These are phyloP conservation scores for Blastomyces parvus DNA, from an alignment of 2,329 filamentous ascomycete genomes.

Conservation along the genomic window DNA sequence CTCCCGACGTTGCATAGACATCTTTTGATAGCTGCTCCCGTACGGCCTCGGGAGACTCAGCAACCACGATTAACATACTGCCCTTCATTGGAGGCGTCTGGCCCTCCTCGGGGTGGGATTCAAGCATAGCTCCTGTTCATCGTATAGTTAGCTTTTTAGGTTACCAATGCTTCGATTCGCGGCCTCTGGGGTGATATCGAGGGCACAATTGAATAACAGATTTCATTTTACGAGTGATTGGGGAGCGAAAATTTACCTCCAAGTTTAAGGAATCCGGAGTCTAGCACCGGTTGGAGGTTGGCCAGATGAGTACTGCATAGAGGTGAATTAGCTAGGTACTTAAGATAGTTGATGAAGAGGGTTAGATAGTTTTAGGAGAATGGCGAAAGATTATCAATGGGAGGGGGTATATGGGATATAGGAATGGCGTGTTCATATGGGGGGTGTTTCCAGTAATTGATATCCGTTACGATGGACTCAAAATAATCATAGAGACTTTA, in stretches of 20 bases:
- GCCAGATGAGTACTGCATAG: conserved; percentile 45
- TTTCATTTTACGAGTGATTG: background rate
- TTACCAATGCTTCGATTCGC: background rate
- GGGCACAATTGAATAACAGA: background rate
- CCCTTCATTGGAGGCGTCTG: conserved; percentile 59
- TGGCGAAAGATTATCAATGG: background rate
- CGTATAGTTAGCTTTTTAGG: background rate
- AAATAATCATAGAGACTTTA: background rate
- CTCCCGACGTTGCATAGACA: conserved; percentile 59
- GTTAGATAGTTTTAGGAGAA: background rate
- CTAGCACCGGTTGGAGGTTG: conserved; percentile 43
- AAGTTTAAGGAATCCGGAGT: conserved; percentile 51
- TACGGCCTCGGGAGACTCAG: conserved; percentile 60
- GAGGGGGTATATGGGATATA: background rate
- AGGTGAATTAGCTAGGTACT: background rate
- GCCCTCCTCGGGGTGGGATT: conserved; percentile 55
- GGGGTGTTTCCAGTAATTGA: background rate
- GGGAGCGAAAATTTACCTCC: conserved; percentile 46
- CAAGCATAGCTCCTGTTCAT: conserved; percentile 54
- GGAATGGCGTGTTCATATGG: background rate
- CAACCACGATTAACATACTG: conserved; percentile 58
- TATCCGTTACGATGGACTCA: background rate
- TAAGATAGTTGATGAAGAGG: background rate
- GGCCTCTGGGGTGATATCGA: background rate
- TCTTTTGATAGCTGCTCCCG: conserved; percentile 58